Evolutionary conservation across 2,329 filamentous ascomycete species (phyloP), one percentile per base, ranked within the genome.

Genomic region (Cercospora sp.): DNA sequence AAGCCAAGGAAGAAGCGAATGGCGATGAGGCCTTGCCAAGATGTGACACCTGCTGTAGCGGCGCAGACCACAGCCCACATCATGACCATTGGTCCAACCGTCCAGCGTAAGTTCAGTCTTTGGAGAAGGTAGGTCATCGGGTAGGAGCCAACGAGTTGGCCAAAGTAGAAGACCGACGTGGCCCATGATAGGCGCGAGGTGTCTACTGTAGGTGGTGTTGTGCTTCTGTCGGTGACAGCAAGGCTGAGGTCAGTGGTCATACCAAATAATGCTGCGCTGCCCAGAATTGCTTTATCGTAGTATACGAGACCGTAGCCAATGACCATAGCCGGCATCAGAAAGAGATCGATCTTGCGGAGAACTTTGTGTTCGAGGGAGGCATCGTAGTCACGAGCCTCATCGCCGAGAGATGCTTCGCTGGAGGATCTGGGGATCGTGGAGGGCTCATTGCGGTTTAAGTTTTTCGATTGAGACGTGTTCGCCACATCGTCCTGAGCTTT

Each of bases 101-200:
- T 80, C 39, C 82, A 83, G 1, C 76, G 80, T 39, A 81, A 79
- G 0, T 81, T 81, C 0, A 82, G 72, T 57, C 79, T 77, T 67
- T 83, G 81, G 39, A 83, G 67, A 1, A 81, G 72, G 42, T 80
- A 78, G 5, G 81, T 80, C 0, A 78, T 76, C 3, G 81, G 81
- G 59, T 77, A 81, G 67, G 83, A 80, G 1, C 79, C 79, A 26
- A 79, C 70, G 1, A 83, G 76, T 65, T 83, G 83, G 16, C 81
- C 81, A 68, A 83, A 81, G 70, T 83, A 83, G 70, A 83, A 83
- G 9, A 82, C 82, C 0, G 79, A 81, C 3, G 59, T 61, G 3
- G 59, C 36, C 59, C 59, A 61, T 26, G 59, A 61, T 18, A 61
- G 59, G 12, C 59, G 31, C 26, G 59, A 26, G 2, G 59, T 61